Base-by-base conservation (phyloP, 164 flowering plant species). In the Annona cherimola region DNA sequence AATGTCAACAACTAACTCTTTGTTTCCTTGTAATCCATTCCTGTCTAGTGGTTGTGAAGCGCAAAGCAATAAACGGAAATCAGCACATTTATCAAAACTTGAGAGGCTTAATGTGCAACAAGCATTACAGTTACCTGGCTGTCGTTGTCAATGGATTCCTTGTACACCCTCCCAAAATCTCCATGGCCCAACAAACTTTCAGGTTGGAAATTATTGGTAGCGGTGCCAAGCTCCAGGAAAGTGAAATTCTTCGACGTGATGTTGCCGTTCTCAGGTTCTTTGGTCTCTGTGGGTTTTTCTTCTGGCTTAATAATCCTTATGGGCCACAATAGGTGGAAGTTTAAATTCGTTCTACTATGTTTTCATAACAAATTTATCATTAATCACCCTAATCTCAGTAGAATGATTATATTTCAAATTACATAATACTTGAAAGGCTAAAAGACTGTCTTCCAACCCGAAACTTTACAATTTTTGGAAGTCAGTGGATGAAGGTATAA, bases 1-100 rank as follows among this genome's bases (percentile, higher is more conserved):
- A 63, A 90, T 91, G 81, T 90, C 96, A 20, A 88, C 91, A 61
- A 91, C 87, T 69, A 91, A 91, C 72, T 89, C 96, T 75, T 73
- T 82, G 79, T 88, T 88, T 71, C 96, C 96, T 81, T 89, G 96
- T 71, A 89, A 72, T 43, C 96, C 92, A 76, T 88, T 89, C 50
- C 90, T 81, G 74, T 88, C 91, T 42, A 91, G 90, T 74, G 88
- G 90, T 79, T 91, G 89, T 69, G 89, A 86, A 4, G 96, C 92
- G 26, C 86, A 87, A 59, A 77, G 65, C 92, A 87, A 60, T 41
- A 4, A 39, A 50, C 63, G 5, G 45, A 60, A 59, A 43, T 42
- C 40, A 14, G 44, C 14, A 43, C 6, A n/a, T n/a, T n/a, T n/a
- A n/a, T n/a, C n/a, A n/a, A 41, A 18, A 69, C 41, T n/a, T 55